These are phyloP conservation scores for Rhytidiadelphus loreus DNA, from an alignment of 225 moss, liverwort and hornwort genomes.

Conservation along the genomic window DNA sequence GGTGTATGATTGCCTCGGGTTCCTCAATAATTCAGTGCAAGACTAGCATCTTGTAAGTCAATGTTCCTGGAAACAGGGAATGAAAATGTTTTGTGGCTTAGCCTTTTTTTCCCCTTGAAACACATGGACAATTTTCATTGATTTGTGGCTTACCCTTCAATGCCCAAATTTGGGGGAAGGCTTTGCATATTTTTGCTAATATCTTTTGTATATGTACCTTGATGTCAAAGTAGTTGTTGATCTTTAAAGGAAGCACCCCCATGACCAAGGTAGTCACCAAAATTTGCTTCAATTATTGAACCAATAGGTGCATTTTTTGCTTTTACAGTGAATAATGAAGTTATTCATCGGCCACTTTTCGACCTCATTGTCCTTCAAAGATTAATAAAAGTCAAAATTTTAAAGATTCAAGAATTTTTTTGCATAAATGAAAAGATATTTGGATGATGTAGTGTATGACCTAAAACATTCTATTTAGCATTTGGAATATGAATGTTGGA, in stretches of 20 bases:
- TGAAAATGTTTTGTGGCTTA: too few species aligned
- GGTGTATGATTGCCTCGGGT: slow-evolving; percentile 6
- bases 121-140: too few species aligned
- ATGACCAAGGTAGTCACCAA: too few species aligned
- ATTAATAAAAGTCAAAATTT: not conserved
- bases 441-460: not conserved
- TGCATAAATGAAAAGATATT: not conserved
- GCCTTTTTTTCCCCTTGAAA: too few species aligned
- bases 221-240: not conserved
- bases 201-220: too few species aligned
- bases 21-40: not conserved
- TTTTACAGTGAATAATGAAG: too few species aligned
- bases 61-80: not conserved
- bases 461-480: not conserved
- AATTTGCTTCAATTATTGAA: too few species aligned
- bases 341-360: too few species aligned
- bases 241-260: too few species aligned
- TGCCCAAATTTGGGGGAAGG: rapidly evolving
- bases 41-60: not conserved
- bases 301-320: too few species aligned
- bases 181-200: not conserved
- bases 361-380: too few species aligned
- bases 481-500: not conserved
- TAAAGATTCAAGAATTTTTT: not conserved
- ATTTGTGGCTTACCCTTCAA: not conserved